Base-by-base conservation (phyloP, 1,284 basidiomycete species). In the Cyathus pygmaeus region DNA sequence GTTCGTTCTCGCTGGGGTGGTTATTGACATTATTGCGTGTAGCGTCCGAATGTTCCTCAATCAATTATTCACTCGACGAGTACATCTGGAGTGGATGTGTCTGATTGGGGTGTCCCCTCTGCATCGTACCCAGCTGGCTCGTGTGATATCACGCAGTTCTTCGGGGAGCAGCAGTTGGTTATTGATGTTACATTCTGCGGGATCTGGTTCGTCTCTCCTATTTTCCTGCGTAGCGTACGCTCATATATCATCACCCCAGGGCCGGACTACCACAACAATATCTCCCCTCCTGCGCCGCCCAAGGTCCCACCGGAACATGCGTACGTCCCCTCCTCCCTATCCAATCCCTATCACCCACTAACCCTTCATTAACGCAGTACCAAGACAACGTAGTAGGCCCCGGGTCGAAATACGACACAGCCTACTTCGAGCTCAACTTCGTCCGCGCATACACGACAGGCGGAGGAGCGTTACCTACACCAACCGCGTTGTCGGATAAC, bases 161-260 rank as follows among this genome's bases (percentile, higher is more conserved):
- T 92, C 70, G 76, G 78, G 1, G 75, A 84, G 31, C 87, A 90
- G 66, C 80, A 84, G 27, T 66, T 88, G 6, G 79, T 86, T 0
- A 70, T 88, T 13, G 74, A 85, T 24, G 87, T 82, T 7, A 86
- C 85, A 0, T 79, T 89, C 15, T 89, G 88, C 68, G 79, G 87
- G 7, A 74, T 74, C 31, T 87, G 85, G 83, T 83, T 55, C 56
- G 73, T 65, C 47, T 30, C 31, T 19, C 33, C 3, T 21, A 21
- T 11, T 10, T n/a, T 21, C n/a, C 19, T 46, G 24, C n/a, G 24
- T 46, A 10, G 11, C 21, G n/a, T 11, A 21, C 13, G 44, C 9
- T 47, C 11, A 47, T 47, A 53, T 41, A 42, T 29, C 52, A 17
- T 42, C 33, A 53, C 27, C 19, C n/a, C 62, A 87, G 86, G 86